Base-by-base conservation (phyloP, 2,329 filamentous ascomycete species). In the Colletotrichum sansevieriae region DNA sequence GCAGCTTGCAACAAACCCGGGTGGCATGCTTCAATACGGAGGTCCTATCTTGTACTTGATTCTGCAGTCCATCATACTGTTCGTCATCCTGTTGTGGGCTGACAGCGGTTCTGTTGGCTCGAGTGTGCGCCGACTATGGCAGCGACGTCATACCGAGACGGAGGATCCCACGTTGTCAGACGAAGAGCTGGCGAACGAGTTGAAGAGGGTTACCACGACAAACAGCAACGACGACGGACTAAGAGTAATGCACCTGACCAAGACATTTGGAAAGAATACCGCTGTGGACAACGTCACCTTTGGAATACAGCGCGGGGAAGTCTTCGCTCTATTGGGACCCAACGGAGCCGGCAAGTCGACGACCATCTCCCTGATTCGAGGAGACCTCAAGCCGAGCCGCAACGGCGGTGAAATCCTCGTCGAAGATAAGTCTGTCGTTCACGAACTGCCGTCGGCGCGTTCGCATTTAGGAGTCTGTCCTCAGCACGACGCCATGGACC, bases 281-380 rank as follows among this genome's bases (percentile, higher is more conserved):
- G 95, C 93, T 3, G 94, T 98, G n/a, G 91, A 97, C 73, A 92
- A 97, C 74, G 88, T 97, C 47, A 93, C 91, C 0, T 97, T 98
- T 74, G 91, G 91, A 18, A 91, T 98, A 37, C 87, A 88, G 15
- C 89, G 88, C 56, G 91, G 92, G 57, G 92, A 97, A 76, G 92
- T 97, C 1, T 97, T 97, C 79, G 94, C 94, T 0, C 85, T 98
- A 0, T 86, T 98, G 1, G 95, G 95, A 0, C 94, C 95, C 15
- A 97, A 97, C 75, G 94, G 95, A 25, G 95, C 95, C 1, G 95
- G 95, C 65, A 98, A 98, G 75, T 94, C 91, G 0, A 97, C 94
- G 0, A 97, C 92, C 0, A 97, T 98, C 73, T 93, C 91, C 1
- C 83, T 97, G 49, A 94, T 98, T 72, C 89, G 95, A 70, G 95